Evolutionary conservation across 805 yeast species (phyloP).

Genomic region (Henningerozyma blattae): DNA sequence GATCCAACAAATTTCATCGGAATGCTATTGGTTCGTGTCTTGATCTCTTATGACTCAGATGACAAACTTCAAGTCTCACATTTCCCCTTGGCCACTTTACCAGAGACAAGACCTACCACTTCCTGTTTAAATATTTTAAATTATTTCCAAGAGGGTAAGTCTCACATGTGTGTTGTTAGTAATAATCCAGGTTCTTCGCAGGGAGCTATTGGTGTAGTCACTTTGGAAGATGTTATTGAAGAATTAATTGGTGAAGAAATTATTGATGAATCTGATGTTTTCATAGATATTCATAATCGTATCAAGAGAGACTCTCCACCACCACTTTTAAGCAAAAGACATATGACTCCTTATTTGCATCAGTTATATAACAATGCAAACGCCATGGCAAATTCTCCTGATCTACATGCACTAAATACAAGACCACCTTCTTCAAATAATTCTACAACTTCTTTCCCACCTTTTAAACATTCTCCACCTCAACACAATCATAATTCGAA

Average conservation of each 20-base stretch:
- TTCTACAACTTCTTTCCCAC: background rate
- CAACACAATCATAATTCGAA: background rate
- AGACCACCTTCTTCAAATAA: background rate
- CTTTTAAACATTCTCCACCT: background rate
- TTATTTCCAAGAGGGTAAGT: constrained; percentile 95
- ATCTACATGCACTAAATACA: too few relatives aligned
- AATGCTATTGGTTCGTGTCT: constrained; percentile 83
- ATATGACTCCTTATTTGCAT: constrained; percentile 58
- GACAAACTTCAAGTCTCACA: constrained; percentile 86
- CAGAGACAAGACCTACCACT: constrained; percentile 85
- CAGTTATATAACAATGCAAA: constrained; percentile 31
- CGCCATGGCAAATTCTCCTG: too few relatives aligned
- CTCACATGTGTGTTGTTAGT: constrained; percentile 92
- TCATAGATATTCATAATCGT: constrained; percentile 78
- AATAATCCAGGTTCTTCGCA: constrained; percentile 69
- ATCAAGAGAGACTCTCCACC: constrained; percentile 71
- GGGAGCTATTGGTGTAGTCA: constrained; percentile 85
- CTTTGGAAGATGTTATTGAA: constrained; percentile 95
- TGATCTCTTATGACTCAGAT: constrained; percentile 94
- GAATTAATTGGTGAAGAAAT: constrained; percentile 96
- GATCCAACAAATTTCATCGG: constrained; percentile 90
- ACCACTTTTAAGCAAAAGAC: constrained; percentile 53
- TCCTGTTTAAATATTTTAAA: constrained; percentile 88
- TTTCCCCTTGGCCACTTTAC: constrained; percentile 90
- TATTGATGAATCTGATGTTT: constrained; percentile 92